phyloP scores from a whole-genome alignment of 2,329 filamentous ascomycete species.

The Neonectria ditissima region DNA sequence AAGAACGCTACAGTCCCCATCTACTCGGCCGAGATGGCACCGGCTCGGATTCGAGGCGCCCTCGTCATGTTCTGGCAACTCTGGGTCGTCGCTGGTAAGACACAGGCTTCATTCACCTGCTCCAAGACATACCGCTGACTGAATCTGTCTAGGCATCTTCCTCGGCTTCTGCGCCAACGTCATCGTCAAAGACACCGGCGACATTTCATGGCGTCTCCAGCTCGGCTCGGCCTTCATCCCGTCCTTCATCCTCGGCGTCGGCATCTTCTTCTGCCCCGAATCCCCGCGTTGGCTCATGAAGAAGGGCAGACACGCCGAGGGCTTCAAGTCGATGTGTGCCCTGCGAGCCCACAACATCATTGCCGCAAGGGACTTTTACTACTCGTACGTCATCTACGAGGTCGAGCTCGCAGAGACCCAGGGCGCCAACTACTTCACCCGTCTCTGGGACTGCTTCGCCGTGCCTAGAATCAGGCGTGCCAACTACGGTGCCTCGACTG shows the following conservation, averaged over 20 bases:
- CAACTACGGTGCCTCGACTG: conserved; percentile 78
- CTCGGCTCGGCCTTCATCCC: conserved; percentile 69
- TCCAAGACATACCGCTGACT: background rate
- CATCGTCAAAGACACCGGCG: conserved; percentile 64
- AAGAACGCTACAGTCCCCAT: conserved; percentile 75
- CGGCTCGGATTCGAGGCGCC: conserved; percentile 74
- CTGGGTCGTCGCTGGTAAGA: conserved; percentile 44
- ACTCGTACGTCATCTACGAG: conserved; percentile 54
- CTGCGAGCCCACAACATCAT: conserved; percentile 66
- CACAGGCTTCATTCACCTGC: background rate
- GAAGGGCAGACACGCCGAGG: conserved; percentile 68
- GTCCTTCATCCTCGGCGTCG: conserved; percentile 62
- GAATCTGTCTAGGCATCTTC: conserved; percentile 46
- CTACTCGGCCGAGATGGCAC: conserved; percentile 78
- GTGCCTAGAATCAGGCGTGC: conserved; percentile 77
- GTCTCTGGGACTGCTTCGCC: conserved; percentile 68
- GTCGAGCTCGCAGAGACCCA: conserved; percentile 46
- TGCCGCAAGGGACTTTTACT: conserved; percentile 68
- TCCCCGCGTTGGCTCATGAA: conserved; percentile 73
- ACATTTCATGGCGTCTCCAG: conserved; percentile 71
- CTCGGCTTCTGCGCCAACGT: conserved; percentile 65
- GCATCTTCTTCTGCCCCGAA: conserved; percentile 74
- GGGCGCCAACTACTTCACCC: conserved; percentile 47
- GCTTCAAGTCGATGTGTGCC: conserved; percentile 63
- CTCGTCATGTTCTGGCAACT: conserved; percentile 82